These are phyloP conservation scores for Hortaea sp. DNA, from an alignment of 2,329 filamentous ascomycete genomes.

Conservation along the genomic window DNA sequence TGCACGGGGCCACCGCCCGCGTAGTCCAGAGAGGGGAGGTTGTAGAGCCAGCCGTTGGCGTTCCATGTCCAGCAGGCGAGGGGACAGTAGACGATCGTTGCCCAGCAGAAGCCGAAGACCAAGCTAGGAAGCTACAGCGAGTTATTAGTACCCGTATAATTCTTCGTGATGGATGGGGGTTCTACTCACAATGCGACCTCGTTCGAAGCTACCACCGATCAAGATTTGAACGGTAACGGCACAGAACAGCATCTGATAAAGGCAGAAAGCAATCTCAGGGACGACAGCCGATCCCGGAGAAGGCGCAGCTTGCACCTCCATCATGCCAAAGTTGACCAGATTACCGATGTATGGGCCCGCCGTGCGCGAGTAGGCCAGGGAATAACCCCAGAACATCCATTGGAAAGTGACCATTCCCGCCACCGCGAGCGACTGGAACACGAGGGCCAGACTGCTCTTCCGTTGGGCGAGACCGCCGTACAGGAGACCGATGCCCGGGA, in stretches of 20 bases:
- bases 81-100: constrained; percentile 49
- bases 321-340: constrained; percentile 51
- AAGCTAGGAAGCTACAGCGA: neutral
- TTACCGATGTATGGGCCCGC: constrained; percentile 54
- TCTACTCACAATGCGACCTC: constrained; percentile 46
- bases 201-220: constrained; percentile 53
- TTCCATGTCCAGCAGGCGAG: constrained; percentile 62
- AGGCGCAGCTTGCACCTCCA: constrained; percentile 50
- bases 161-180: neutral
- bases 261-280: constrained; percentile 56
- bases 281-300: constrained; percentile 40
- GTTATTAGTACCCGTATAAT: neutral
- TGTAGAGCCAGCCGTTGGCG: constrained; percentile 53
- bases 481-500: constrained; percentile 55
- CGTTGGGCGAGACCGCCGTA: constrained; percentile 54
- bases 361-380: constrained; percentile 50
- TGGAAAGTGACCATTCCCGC: constrained; percentile 47
- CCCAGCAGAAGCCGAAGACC: neutral
- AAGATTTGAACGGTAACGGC: constrained; percentile 54
- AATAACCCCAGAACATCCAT: constrained; percentile 57
- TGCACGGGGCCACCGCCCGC: constrained; percentile 56
- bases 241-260: constrained; percentile 57
- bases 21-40: constrained; percentile 50
- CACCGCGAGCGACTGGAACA: constrained; percentile 54
- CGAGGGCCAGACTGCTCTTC: constrained; percentile 51